Evolutionary conservation across 805 yeast genomes (phyloP), one percentile per base, ranked within the genome.

Genomic region (Saturnispora hagleri): DNA sequence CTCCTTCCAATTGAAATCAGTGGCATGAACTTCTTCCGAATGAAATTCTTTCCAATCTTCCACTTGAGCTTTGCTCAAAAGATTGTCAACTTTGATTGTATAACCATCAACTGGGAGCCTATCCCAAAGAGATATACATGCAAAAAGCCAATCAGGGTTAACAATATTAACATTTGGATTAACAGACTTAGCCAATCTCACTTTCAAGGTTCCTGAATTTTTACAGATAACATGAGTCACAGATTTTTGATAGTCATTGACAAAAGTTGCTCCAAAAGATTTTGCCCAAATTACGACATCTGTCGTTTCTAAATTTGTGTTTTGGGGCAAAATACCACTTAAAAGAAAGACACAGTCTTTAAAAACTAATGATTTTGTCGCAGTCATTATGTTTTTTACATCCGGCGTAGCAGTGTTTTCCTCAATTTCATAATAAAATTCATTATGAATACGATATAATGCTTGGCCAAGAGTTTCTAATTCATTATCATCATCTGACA

Each of bases 251-350:
- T 86, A 82, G 52, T 87, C 89, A 3, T 81, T 73, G 1, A 84
- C 84, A 7, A 91, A 89, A 2, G 73, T 73, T 0, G 96, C 97
- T 1, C 99, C 99, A 73, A 91, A 91, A 51, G 90, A 87, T 47
- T 79, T 77, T 12, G 91, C 86, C 97, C 98, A 91, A 22, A 84
- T 80, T 1, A 90, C 97, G 43, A 93, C 86, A 63, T 89, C 96
- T 4, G 95, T 93, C 34, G 75, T 69, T 49, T 84, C 82, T 17
- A 86, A 69, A 51, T 80, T 76, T 12, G 82, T 74, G 1, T 93
- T 93, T n/a, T 88, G 63, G 1, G 97, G 97, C 22, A 93, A 75
- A n/a, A 91, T 74, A 0, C 98, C 97, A 4, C 96, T 85, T 58
- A 93, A 84, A 18, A 91, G 74, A 51, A 93, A 78, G 3, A 80